Evolutionary conservation across 495 filamentous ascomycete species (phyloP), one percentile per base, ranked within the genome.

Genomic region (Pyronema domesticum): DNA sequence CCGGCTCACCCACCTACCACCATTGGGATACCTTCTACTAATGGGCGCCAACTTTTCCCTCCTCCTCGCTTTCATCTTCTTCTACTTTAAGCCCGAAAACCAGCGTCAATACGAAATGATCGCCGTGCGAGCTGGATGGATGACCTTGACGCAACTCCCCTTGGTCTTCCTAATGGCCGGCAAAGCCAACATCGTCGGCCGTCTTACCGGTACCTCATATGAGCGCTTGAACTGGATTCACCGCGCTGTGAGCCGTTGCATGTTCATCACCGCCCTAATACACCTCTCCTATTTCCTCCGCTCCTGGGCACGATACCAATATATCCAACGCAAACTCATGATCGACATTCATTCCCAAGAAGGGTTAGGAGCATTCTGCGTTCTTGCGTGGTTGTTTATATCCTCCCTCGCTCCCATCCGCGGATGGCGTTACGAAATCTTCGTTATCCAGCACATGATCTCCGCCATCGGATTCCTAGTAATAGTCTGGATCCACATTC

Each of bases 201-300:
- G 74, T 23, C 66, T 89, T 13, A 73, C 74, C 6, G 86, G 84
- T 3, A 76, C 74, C 36, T 80, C 79, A 53, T 79, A 91, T 56
- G 82, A 86, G 68, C 72, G 81, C 13, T 65, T 94, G 47, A 89
- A 89, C 60, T 89, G 85, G 86, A 73, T 87, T 51, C 86, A 94
- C 62, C 74, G 86, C 54, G 89, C 86, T 84, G 76, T 80, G 10
- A 76, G 82, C 1, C 76, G 86, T 14, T 83, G 77, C 37, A 72
- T 91, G 60, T 80, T 87, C 52, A 66, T 89, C 14, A 86, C 82
- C 0, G 77, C 77, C 0, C 81, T 83, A 0, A 74, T 89, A 6
- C 86, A 94, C 60, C 76, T 85, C 57, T 78, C 73, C 36, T 80
- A 82, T 60, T 91, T 82, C 67, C 80, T 82, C 55, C 67, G 72